Conservation (phyloP, 768 basidiomycete genomes). For the Sporobolomyces roseus region DNA sequence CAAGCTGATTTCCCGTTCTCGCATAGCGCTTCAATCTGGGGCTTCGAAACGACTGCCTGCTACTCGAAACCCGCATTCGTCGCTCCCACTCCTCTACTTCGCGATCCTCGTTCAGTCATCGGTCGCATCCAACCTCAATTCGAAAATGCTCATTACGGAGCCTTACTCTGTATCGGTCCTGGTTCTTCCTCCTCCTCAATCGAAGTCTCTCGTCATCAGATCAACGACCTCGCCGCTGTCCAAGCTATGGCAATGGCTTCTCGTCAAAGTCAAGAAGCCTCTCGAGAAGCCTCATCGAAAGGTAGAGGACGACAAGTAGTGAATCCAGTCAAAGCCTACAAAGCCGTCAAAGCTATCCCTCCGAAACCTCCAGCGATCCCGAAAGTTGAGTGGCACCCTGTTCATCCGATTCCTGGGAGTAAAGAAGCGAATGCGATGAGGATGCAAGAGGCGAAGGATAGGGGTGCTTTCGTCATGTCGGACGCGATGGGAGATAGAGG, state of each 20-base stretch:
- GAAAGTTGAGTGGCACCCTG: constrained; percentile 11
- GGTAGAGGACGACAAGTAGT: background rate
- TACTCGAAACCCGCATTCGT: constrained; percentile 26
- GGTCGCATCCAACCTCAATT: constrained; percentile 35
- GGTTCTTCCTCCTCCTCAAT: constrained; percentile 19
- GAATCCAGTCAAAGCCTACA: constrained; percentile 9
- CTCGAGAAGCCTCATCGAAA: background rate
- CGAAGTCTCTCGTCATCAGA: constrained; percentile 29
- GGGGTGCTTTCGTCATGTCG: background rate
- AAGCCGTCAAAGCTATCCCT: constrained; percentile 12
- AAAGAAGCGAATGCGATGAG: constrained; percentile 3
- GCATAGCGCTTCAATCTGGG: constrained; percentile 37
- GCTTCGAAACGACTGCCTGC: constrained; percentile 32
- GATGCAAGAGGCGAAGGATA: background rate
- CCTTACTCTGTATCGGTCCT: constrained; percentile 39
- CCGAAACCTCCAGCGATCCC: constrained; percentile 23
- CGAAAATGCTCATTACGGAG: constrained; percentile 31
- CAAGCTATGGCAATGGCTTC: constrained; percentile 2
- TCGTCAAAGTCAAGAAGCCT: background rate
- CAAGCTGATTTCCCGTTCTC: background rate
- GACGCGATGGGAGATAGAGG: constrained; percentile 8
- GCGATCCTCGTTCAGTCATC: constrained; percentile 30
- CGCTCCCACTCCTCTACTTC: constrained; percentile 31
- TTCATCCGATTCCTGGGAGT: constrained; percentile 2
- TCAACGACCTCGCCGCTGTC: constrained; percentile 19